phyloP scores from a whole-genome alignment of 164 flowering plant species.

The Hamamelis virginiana region DNA sequence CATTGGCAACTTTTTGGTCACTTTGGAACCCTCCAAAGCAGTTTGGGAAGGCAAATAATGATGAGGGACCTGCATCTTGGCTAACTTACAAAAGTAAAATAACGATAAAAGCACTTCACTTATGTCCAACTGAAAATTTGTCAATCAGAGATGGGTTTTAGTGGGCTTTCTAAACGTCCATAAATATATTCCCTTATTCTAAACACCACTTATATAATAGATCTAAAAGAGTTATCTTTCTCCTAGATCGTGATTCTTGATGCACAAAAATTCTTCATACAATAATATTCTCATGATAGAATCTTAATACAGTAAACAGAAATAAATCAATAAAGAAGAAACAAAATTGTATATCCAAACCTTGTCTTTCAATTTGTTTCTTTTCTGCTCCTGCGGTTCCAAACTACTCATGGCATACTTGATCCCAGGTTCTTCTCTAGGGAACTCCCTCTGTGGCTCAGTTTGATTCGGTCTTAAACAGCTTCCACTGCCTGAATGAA shows the following conservation, averaged over 20 bases:
- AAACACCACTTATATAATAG: no score
- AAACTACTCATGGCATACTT: neutral
- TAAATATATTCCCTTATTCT: no score
- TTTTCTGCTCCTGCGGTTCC: conserved; percentile 20
- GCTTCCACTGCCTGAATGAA: conserved; percentile 14
- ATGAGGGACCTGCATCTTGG: no score
- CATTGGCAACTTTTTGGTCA: no score
- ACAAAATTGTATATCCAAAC: conserved; percentile 8
- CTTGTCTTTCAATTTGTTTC: conserved; percentile 29
- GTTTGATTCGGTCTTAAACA: conserved; percentile 5
- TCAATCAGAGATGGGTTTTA: no score
- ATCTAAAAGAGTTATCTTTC: neutral
- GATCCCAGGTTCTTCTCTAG: conserved; percentile 12
- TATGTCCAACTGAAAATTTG: no score
- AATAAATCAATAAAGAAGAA: neutral
- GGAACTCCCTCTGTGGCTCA: conserved; percentile 5
- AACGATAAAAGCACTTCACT: no score
- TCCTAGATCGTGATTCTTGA: neutral
- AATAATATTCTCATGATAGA: neutral
- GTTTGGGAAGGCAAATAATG: no score
- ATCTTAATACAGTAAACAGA: neutral
- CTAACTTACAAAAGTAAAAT: no score
- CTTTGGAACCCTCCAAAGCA: no score
- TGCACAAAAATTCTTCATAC: no score
- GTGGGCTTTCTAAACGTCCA: no score